phyloP scores from a whole-genome alignment of 2,329 filamentous ascomycete species.

The Fusarium euwallaceae region DNA sequence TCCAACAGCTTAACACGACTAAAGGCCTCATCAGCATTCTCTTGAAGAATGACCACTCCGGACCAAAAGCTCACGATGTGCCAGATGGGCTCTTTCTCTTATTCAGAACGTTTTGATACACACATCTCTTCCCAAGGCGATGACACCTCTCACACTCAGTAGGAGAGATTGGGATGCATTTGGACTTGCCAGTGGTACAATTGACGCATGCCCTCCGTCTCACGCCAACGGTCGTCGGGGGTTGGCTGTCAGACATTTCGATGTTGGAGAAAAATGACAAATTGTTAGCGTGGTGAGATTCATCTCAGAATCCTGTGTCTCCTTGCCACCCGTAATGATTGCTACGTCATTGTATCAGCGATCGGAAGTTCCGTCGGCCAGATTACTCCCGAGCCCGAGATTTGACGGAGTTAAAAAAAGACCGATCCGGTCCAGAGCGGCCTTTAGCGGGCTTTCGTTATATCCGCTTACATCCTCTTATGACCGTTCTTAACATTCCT shows the following conservation, averaged over 20 bases:
- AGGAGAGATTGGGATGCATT: slow-evolving; percentile 25
- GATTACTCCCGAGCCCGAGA: neutral
- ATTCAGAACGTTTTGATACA: neutral
- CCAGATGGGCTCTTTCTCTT: slow-evolving; percentile 3
- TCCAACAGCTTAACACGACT: slow-evolving; percentile 1
- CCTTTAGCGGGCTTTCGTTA: neutral
- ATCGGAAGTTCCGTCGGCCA: neutral
- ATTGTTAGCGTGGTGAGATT: neutral
- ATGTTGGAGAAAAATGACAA: neutral
- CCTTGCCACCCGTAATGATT: neutral
- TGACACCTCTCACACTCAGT: slow-evolving; percentile 32
- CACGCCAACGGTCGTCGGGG: neutral
- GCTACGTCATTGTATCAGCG: neutral
- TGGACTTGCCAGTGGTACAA: slow-evolving; percentile 29
- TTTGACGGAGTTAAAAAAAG: neutral
- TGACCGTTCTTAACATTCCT: neutral
- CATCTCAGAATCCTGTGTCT: neutral
- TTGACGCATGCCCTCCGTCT: slow-evolving; percentile 32
- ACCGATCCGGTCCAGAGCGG: neutral
- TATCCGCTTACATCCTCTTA: neutral
- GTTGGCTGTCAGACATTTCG: neutral
- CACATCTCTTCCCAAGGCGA: slow-evolving; percentile 20
- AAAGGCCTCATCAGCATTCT: neutral
- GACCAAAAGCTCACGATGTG: neutral
- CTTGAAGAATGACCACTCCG: neutral